phyloP scores from a whole-genome alignment of 495 filamentous ascomycete genomes.

The Penicillium dipodomyicola region DNA sequence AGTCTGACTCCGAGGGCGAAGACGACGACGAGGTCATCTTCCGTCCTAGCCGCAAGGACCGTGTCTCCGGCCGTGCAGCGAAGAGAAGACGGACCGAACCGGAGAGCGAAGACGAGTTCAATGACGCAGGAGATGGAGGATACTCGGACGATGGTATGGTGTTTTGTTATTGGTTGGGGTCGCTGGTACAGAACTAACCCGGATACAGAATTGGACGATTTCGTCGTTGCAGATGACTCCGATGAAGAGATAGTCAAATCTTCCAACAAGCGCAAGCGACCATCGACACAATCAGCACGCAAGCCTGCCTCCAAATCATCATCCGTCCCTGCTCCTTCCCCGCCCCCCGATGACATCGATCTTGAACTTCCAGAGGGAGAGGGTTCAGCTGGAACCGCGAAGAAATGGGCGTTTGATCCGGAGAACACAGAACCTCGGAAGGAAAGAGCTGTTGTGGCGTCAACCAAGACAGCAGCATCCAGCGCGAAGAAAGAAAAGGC shows the following conservation, averaged over 20 bases:
- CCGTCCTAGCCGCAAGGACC: constrained; percentile 40
- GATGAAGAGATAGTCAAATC: constrained; percentile 65
- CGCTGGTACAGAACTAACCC: constrained; percentile 18
- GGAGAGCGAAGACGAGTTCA: constrained; percentile 68
- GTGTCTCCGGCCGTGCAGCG: constrained; percentile 30
- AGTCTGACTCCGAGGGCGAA: constrained; percentile 53
- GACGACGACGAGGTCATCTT: constrained; percentile 56
- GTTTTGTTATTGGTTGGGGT: background rate
- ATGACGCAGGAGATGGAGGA: constrained; percentile 50
- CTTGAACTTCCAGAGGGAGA: constrained; percentile 49
- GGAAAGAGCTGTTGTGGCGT: constrained; percentile 42
- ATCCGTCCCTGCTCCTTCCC: constrained; percentile 46
- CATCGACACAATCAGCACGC: constrained; percentile 46
- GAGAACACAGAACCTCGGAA: constrained; percentile 63
- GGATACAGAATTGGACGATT: constrained; percentile 71
- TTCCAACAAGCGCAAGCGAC: constrained; percentile 71
- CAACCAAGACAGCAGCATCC: constrained; percentile 46
- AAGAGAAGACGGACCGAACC: constrained; percentile 55
- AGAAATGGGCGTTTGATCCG: constrained; percentile 84
- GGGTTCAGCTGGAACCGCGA: constrained; percentile 68
- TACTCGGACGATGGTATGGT: constrained; percentile 61
- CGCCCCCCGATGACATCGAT: constrained; percentile 52
- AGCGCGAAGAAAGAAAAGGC: constrained; percentile 68
- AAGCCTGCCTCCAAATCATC: constrained; percentile 61
- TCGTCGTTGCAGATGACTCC: constrained; percentile 75